Conservation (phyloP, 2,329 filamentous ascomycete species). For the Penicillium sp. region DNA sequence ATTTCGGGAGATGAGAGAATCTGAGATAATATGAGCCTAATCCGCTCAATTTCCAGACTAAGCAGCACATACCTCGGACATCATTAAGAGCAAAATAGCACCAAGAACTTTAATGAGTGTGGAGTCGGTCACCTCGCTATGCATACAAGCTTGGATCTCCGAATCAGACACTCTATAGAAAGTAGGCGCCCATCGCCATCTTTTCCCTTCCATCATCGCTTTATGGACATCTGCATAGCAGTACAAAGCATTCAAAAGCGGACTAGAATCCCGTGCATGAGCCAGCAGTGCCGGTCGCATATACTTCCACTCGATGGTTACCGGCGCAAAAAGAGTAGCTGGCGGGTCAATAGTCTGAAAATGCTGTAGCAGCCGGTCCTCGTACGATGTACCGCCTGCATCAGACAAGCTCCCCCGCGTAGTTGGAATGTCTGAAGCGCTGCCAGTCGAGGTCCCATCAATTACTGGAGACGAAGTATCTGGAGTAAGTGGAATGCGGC, state of each 20-base stretch:
- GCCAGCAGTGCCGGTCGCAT: constrained; percentile 26
- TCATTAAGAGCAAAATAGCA: constrained; percentile 34
- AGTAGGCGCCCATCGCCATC: constrained; percentile 28
- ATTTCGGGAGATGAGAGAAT: constrained; percentile 29
- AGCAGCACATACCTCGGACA: constrained; percentile 31
- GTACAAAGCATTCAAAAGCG: constrained; percentile 31
- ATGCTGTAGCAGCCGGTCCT: constrained; percentile 31
- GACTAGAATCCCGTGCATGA: constrained; percentile 25
- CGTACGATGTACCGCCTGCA: constrained; percentile 21
- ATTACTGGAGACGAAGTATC: constrained; percentile 13
- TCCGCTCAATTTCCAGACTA: background rate
- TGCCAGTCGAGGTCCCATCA: constrained; percentile 15
- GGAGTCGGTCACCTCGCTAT: constrained; percentile 26
- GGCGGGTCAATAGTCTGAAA: constrained; percentile 31
- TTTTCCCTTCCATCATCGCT: constrained; percentile 25
- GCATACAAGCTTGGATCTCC: constrained; percentile 29
- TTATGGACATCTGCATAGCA: constrained; percentile 36
- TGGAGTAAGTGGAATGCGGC: constrained; percentile 13
- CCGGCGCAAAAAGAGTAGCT: constrained; percentile 32
- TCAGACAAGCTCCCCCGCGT: constrained; percentile 22
- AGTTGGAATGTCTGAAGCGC: constrained; percentile 13
- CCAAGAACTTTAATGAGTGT: constrained; percentile 28
- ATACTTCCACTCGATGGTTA: constrained; percentile 35
- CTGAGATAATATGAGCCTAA: constrained; percentile 15
- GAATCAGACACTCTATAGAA: constrained; percentile 33